A percentile compares a stretch with the other conserved stretches of the same genome.
These are phyloP conservation scores for Larix sibirica DNA, from an alignment of 83 land plant species.

Conservation along the genomic window DNA sequence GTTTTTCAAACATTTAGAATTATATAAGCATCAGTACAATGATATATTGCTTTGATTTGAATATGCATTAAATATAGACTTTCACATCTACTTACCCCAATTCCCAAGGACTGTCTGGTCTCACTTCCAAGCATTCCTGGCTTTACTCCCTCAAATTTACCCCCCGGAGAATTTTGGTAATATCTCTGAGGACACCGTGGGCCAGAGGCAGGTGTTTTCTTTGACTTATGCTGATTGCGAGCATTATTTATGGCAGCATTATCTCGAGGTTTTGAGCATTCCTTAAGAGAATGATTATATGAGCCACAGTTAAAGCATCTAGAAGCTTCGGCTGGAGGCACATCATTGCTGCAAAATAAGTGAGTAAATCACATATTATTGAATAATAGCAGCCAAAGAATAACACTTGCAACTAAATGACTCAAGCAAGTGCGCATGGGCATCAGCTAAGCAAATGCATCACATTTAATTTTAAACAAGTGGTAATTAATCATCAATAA, in stretches of 20 bases:
- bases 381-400: background rate
- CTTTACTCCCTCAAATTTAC: slow-evolving; percentile 80
- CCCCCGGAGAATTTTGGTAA: slow-evolving; percentile 73
- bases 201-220: slow-evolving; percentile 40
- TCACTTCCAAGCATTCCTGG: slow-evolving; percentile 78
- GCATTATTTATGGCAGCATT: slow-evolving; percentile 80
- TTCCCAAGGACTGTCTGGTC: slow-evolving; percentile 74
- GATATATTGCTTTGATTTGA: background rate
- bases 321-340: slow-evolving; percentile 42
- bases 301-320: slow-evolving; percentile 99
- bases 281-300: slow-evolving; percentile 82
- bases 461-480: background rate
- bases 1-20: background rate
- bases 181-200: slow-evolving; percentile 71
- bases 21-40: background rate
- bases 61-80: background rate
- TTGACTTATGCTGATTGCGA: slow-evolving; percentile 61
- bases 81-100: slow-evolving; percentile 52
- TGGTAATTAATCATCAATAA: background rate
- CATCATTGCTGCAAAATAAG: slow-evolving; percentile 25
- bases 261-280: slow-evolving; percentile 89
- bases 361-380: slow-evolving; percentile 1
- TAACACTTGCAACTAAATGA: background rate
- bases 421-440: background rate
- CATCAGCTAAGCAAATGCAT: slow-evolving; percentile 8